These are phyloP conservation scores for Pholiota conissans DNA, from an alignment of 768 basidiomycete species.

Conservation along the genomic window DNA sequence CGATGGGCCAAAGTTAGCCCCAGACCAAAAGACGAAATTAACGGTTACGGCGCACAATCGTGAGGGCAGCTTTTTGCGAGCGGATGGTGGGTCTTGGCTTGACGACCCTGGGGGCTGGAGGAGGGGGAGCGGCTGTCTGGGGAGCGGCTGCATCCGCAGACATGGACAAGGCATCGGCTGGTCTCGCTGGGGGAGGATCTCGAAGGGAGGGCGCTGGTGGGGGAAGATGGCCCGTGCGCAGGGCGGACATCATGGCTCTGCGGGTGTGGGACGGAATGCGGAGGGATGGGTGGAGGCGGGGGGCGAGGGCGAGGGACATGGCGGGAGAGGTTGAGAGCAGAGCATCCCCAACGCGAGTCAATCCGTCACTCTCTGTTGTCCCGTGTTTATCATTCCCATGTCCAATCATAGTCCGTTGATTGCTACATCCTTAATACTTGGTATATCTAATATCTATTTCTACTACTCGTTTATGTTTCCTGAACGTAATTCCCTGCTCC, in stretches of 20 bases:
- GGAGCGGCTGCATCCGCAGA: slow-evolving; percentile 66
- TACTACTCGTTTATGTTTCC: slow-evolving; percentile 33
- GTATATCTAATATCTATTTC: background rate
- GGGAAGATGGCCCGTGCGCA: slow-evolving; percentile 37
- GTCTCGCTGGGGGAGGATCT: slow-evolving; percentile 54
- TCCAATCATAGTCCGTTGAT: slow-evolving; percentile 30
- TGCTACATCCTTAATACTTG: slow-evolving; percentile 8
- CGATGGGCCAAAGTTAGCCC: slow-evolving; percentile 2
- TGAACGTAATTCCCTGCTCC: slow-evolving; percentile 67
- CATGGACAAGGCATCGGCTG: slow-evolving; percentile 40
- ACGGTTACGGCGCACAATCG: slow-evolving; percentile 53
- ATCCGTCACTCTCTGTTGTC: slow-evolving; percentile 15
- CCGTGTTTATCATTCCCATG: slow-evolving; percentile 18
- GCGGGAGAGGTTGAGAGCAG: slow-evolving; percentile 12
- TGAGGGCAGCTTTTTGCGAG: slow-evolving; percentile 75
- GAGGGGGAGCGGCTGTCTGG: slow-evolving; percentile 71
- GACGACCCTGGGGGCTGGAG: slow-evolving; percentile 63
- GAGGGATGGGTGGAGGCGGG: slow-evolving; percentile 30
- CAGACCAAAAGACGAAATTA: background rate
- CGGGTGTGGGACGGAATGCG: slow-evolving; percentile 39
- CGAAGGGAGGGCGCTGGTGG: slow-evolving; percentile 28
- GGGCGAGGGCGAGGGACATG: slow-evolving; percentile 30
- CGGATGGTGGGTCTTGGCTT: slow-evolving; percentile 66
- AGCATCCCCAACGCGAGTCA: background rate
- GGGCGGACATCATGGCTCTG: slow-evolving; percentile 69